Evolutionary conservation across 257 asterid species (phyloP), one percentile per base, ranked within the genome.

Genomic region (Solanum gandarillasii): DNA sequence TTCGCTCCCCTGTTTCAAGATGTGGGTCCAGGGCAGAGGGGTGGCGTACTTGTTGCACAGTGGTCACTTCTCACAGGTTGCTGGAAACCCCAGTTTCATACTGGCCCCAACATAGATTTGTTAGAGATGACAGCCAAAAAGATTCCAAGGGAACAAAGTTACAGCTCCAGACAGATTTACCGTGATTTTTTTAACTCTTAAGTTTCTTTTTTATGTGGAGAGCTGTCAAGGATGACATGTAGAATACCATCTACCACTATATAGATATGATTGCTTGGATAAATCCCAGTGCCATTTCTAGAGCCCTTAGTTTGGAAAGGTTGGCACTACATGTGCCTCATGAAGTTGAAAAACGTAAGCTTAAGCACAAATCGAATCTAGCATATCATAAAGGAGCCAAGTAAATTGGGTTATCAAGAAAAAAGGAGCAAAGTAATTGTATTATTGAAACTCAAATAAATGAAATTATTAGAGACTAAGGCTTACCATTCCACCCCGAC

Each of bases 401-500:
- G 38, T 43, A 14, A 43, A 25, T 43, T 43, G 84, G 34, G 83
- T n/a, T n/a, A 76, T 75, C 38, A 71, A 71, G 39, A 31, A 31
- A 71, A 16, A 31, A 5, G 41, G 39, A 75, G 14, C 8, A 1
- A 81, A 81, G 68, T 27, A 29, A 46, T 46, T 27, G 27, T 46
- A 81, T 81, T 29, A 46, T 46, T 18, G 41, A 39, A 81, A 48
- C 85, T 46, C 70, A 81, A 81, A 48, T 48, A 82, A 52, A 86
- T 73, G 90, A 90, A 84, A 91, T 18, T 52, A 48, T 31, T 6
- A 48, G 41, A 46, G 85, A 87, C 84, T 32, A 79, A 79, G 83
- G 87, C 89, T 38, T 90, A 93, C 96, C 96, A 92, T 91, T 91
- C 94, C 96, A 75, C 93, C 94, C 87, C 96, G 93, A 92, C 92